Evolutionary conservation across 2,329 filamentous ascomycete species (phyloP).

Genomic region (Lasiodiplodia citricola): DNA sequence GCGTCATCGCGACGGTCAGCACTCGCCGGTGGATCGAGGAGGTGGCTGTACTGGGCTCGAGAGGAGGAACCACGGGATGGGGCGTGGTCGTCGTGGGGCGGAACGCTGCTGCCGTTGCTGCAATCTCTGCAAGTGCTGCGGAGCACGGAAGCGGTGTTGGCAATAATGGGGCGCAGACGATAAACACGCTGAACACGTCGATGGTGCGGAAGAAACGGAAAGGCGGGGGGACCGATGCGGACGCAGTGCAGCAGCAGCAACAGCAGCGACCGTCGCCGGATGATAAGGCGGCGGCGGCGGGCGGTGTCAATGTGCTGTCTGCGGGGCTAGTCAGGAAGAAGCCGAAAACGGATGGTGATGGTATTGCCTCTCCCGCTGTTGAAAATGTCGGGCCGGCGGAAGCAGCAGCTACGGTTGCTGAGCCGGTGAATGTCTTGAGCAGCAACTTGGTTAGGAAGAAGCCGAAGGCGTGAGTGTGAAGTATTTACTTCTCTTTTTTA

Average conservation of each 20-base stretch:
- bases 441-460: constrained; percentile 41
- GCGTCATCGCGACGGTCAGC: constrained; percentile 67
- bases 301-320: constrained; percentile 16
- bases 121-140: background rate
- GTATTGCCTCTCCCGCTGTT: background rate
- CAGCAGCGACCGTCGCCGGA: background rate
- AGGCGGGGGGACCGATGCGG: constrained; percentile 8
- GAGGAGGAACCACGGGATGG: background rate
- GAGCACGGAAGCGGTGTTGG: background rate
- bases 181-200: constrained; percentile 33
- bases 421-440: constrained; percentile 12
- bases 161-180: background rate
- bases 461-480: constrained; percentile 30
- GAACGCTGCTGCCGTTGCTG: background rate
- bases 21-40: constrained; percentile 74
- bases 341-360: constrained; percentile 21
- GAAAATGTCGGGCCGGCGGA: background rate
- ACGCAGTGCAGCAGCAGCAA: background rate
- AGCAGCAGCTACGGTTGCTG: background rate
- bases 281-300: background rate
- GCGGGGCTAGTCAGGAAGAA: constrained; percentile 17
- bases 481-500: background rate
- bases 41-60: constrained; percentile 52
- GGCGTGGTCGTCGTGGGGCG: constrained; percentile 9
- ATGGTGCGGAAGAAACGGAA: constrained; percentile 45